Conservation (phyloP, 2,329 filamentous ascomycete genomes). For the Trichoderma citrinoviride region DNA sequence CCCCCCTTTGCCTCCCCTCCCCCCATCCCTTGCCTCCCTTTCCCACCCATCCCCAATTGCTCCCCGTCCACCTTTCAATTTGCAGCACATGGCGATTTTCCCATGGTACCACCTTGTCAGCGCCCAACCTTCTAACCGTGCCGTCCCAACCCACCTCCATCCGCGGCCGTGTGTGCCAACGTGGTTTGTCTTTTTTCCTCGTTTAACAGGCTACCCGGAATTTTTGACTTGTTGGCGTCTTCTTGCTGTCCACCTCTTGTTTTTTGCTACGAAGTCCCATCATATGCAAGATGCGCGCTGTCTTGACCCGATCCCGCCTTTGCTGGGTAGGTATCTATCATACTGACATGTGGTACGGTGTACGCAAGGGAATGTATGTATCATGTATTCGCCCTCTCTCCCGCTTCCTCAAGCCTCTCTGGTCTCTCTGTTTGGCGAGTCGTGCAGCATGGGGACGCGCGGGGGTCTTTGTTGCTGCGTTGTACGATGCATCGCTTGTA, state of each 20-base stretch:
- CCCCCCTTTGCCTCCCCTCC: neutral
- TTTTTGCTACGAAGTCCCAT: too few relatives aligned
- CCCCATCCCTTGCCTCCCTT: neutral
- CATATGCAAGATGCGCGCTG: constrained; percentile 1
- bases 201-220: too few relatives aligned
- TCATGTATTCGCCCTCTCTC: too few relatives aligned
- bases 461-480: neutral
- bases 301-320: constrained; percentile 6
- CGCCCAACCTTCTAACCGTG: constrained; percentile 18
- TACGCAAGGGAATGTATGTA: too few relatives aligned
- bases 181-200: neutral
- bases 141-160: constrained; percentile 14
- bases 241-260: too few relatives aligned
- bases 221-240: too few relatives aligned
- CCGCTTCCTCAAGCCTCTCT: neutral
- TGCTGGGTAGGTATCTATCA: too few relatives aligned
- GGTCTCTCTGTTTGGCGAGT: neutral
- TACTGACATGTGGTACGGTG: too few relatives aligned
- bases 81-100: constrained; percentile 14
- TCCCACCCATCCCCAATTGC: too few relatives aligned
- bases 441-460: neutral
- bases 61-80: neutral
- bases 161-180: neutral
- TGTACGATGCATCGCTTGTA: neutral
- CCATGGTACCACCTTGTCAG: constrained; percentile 9